Evolutionary conservation across 192 early-diverging fungal genomes (phyloP), one percentile per base, ranked within the genome.

Genomic region (Gryganskiella cystojenkinii): DNA sequence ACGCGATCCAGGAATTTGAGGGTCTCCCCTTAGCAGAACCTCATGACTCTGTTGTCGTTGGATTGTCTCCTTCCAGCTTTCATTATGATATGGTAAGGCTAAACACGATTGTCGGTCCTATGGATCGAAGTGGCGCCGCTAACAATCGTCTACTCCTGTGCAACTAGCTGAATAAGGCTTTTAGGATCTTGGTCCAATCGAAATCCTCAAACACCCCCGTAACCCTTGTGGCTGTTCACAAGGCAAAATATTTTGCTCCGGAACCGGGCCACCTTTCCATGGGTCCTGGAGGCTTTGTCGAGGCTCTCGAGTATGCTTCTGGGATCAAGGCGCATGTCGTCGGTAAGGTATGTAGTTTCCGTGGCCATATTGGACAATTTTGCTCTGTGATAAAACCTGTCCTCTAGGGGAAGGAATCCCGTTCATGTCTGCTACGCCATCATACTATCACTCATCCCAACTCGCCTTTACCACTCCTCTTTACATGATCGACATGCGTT

Each of bases 231-330:
- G 94, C 92, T 27, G 92, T 95, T 6, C 96, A 97, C 64, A 92
- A 92, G 61, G 93, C 87, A 3, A 90, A 89, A 61, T 96, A 95
- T 81, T 92, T 89, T 72, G 91, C 91, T 35, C 70, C 79, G 58
- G 83, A 67, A 45, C 45, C 79, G 0, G 83, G 88, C 44, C 82
- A 83, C 13, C 76, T 97, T 40, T 85, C 88, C 15, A 67, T 97
- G 49, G 96, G 96, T 1, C 96, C 95, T 7, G 96, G 96, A n/a
- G 90, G 92, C 13, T 97, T 96, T 85, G 91, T 95, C 2, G 83
- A 89, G 54, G 93, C 92, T 10, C 79, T 97, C 25, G 96, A 97
- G 66, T 93, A 89, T 59, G 90, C 93, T 0, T 85, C 92, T 3
- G 92, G 85, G 15, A 79, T 79, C 7, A 80, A 85, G 34, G 88